Base-by-base conservation (phyloP, 805 yeast species). In the Candida boleticola region DNA sequence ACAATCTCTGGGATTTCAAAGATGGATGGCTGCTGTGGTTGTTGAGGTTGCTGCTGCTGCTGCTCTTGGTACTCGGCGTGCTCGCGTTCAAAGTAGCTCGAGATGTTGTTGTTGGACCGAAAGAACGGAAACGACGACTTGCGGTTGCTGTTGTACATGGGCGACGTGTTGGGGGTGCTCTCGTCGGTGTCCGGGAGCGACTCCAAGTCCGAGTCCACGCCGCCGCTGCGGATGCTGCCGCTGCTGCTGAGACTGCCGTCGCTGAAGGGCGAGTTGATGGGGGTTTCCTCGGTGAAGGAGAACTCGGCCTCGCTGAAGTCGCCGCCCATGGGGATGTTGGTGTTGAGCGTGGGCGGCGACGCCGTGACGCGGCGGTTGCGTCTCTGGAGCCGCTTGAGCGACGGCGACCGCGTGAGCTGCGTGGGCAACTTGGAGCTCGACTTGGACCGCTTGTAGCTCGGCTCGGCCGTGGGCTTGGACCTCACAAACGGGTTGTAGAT, bases 1-100 rank as follows among this genome's bases (percentile, higher is more conserved):
- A 89, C 67, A 40, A 89, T 82, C 59, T 89, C 97, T 0, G 96
- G 96, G 27, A 84, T 80, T 39, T 72, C 68, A 53, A 89, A 84
- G 6, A 89, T 83, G 52, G 59, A 68, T 62, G 52, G 54, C 3
- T 43, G 20, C 9, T 14, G 19, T 23, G n/a, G n/a, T 29, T 11
- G 32, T 29, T 14, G n/a, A 5, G 17, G n/a, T 14, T 29, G 32
- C 17, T 29, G n/a, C 17, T 18, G 11, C 6, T 14, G 21, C 20
- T 16, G 31, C 36, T n/a, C 2, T 9, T 10, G 40, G 13, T n/a
- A 23, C 27, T 7, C 10, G 11, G 27, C 27, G 27, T 23, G 25
- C 16, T 33, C 35, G n/a, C 16, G 20, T 4, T 19, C 16, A 22
- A 33, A 33, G 36, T 20, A 33, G 26, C 26, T 20, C 7, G 36